Base-by-base conservation (phyloP, 345 rosid species). In the Citrus mangshanensis region DNA sequence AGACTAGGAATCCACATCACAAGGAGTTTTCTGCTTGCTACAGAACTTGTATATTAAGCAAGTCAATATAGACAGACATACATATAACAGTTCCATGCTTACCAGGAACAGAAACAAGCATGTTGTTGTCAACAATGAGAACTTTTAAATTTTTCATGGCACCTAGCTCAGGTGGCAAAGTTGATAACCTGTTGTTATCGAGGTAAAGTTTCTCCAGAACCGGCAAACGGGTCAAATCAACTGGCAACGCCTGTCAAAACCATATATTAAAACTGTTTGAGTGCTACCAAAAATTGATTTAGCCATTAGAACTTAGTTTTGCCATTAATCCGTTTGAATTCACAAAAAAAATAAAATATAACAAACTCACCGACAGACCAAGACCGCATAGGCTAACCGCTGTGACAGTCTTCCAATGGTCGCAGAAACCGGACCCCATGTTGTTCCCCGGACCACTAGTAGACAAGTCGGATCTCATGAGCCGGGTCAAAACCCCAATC, bases 31-130 rank as follows among this genome's bases (percentile, higher is more conserved):
- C 55, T 66, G 30, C 24, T n/a, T 37, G 25, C 34, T 4, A 16
- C 16, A 7, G 56, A 72, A 60, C 71, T 73, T 54, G 62, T 12
- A 68, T 21, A 8, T 70, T 32, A 67, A 37, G 70, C 28, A 66
- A 21, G 78, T 68, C 77, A 74, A 10, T 49, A 19, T 32, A 67
- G 22, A 64, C 51, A 46, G 18, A 32, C 10, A 49, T 4, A 40
- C 19, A 56, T 61, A 74, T 49, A 79, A 81, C 67, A 77, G 69
- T 27, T 55, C 38, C 22, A 60, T 16, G 54, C 91, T 89, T 87
- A 96, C 99, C 95, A 74, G 99, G 99, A 77, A 96, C 98, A 42
- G 99, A 94, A 66, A 88, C 87, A 80, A 96, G 87, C 86, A 87
- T 66, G 83, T 96, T 96, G 83, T 87, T 77, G 80, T 96, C 98